Percentiles rank a stretch among this genome's conserved stretches.
Evolutionary conservation across 768 basidiomycete genomes (phyloP).

Genomic region (Phlebiopsis flavidoalba): DNA sequence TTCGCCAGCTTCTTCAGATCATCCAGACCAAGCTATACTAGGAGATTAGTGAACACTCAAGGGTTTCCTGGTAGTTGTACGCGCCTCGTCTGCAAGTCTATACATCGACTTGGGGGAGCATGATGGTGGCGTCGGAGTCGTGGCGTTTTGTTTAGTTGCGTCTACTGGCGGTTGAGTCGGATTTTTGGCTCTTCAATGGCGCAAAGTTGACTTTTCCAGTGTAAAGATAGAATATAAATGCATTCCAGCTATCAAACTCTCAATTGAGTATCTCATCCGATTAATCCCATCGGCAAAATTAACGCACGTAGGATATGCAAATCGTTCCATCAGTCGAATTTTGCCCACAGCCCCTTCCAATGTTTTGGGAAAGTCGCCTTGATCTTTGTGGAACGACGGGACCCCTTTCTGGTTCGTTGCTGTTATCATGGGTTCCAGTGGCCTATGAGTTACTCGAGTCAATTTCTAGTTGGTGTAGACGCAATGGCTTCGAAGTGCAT

Average conservation of each 20-base stretch:
- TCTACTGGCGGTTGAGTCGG: not conserved
- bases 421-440: too few species aligned
- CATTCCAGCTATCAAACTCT: constrained; percentile 8
- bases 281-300: not conserved
- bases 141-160: not conserved
- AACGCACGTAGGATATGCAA: not conserved
- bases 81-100: constrained; percentile 35
- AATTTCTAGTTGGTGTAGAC: too few species aligned
- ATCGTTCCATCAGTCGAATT: not conserved
- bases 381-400: too few species aligned
- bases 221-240: constrained; percentile 16
- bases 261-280: not conserved
- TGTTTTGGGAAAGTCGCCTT: too few species aligned
- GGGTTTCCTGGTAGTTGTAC: not conserved
- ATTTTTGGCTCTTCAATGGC: constrained; percentile 10
- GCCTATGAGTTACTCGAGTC: too few species aligned
- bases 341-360: not conserved
- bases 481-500: not conserved
- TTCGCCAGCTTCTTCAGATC: constrained; percentile 11
- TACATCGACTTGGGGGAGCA: constrained; percentile 44
- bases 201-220: constrained; percentile 13
- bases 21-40: not conserved
- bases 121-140: not conserved
- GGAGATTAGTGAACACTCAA: not conserved
- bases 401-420: too few species aligned